Base-by-base conservation (phyloP, 176 grass and related monocot genomes). In the Avena insularis region DNA sequence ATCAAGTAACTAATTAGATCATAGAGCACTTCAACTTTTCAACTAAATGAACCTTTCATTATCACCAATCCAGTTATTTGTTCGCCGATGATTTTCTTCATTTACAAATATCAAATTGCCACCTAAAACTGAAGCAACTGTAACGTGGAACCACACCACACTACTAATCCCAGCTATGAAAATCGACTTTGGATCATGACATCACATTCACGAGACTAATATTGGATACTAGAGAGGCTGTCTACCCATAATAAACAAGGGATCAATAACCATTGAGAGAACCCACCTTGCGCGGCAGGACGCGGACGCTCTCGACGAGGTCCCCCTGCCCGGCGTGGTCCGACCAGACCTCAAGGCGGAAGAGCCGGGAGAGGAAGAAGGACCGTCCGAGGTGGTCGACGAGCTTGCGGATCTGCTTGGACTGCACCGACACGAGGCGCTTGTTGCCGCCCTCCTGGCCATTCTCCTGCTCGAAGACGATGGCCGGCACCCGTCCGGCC, bases 381-480 rank as follows among this genome's bases (percentile, higher is more conserved):
- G 94, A 93, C 3, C 85, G 84, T 4, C 97, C 94, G 78, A 99
- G 85, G 78, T 96, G 97, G 88, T 96, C 94, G 27, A 99, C 94
- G 56, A 99, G 87, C 86, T 99, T 99, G 59, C 94, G 90, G 88
- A 99, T 94, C 97, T 96, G 97, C 87, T 99, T 99, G 19, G 87
- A 40, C 73, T 73, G 89, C 53, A 96, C 97, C 48, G 94, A 96
- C 36, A 99, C 86, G 9, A 99, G 94, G 46, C 89, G 94, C 90
- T 96, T 93, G 76, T 96, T 94, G 53, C 94, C 94, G 6, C 92
- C 94, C 85, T 93, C 92, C 86, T 96, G 85, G 0, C 94, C 94
- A 17, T 96, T 96, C 90, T 92, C 90, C 86, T 96, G 92, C 83
- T 96, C 94, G 78, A 99, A 99, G 64, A 99, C 83, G 84, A 99